Evolutionary conservation across 441 rosid species (phyloP), one percentile per base, ranked within the genome.

Genomic region (Populus hybrid): DNA sequence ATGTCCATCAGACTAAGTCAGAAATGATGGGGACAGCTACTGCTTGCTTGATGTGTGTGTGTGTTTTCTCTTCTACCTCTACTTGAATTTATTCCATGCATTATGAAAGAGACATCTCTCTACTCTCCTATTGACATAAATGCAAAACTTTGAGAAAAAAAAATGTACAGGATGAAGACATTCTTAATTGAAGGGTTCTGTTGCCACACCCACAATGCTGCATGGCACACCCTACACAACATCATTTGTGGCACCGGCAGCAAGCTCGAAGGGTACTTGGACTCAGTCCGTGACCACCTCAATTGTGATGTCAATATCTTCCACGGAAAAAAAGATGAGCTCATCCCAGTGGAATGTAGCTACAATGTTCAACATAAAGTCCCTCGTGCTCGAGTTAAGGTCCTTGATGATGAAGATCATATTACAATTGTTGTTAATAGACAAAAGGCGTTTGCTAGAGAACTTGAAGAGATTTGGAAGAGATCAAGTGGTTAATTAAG

Each of bases 141-240:
- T 74, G 79, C 77, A 36, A 75, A 57, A 8, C 40, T 21, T 59
- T 23, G 8, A 28, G 11, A 6, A 11, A 26, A 59, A 8, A 0
- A 36, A 8, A 9, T 1, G 10, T 28, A 11, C 89, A 96, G 98
- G 90, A 82, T 91, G 3, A 88, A 88, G 83, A 91, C 97, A 38
- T 96, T 85, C 83, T 83, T 96, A 86, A 74, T 93, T 14, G 99
- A 94, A 84, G 99, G 98, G 6, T 96, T 94, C 80, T 90, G 87
- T 80, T 90, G 97, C 88, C 99, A 96, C 87, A 93, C 98, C 28
- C 98, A 94, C 70, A 91, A 90, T 9, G 95, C 97, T 2, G 95
- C 98, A 2, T 96, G 99, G 99, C 98, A 96, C 81, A 93, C 98
- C 2, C 88, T 96, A 50, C 99, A 96, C 95, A 96, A 96, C 88